Evolutionary conservation across 2,329 filamentous ascomycete species (phyloP), one percentile per base, ranked within the genome.

Genomic region (Zymoseptoria pseudotritici): DNA sequence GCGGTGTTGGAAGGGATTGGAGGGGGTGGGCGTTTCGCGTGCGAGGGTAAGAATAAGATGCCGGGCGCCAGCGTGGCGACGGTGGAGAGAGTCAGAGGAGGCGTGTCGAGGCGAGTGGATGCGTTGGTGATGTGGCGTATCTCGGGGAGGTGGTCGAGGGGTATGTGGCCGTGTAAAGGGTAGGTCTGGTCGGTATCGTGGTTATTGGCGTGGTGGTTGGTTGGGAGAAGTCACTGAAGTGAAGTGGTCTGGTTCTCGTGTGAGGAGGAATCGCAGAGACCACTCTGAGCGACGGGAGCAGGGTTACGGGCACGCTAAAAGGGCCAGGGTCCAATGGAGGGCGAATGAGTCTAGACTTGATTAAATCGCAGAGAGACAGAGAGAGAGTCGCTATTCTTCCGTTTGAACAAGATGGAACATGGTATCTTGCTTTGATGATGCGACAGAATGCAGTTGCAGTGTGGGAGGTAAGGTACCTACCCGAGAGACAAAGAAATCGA

Each of bases 1-100:
- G 88, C 90, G 90, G 90, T 93, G 78, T 89, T 89, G 79, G 60
- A 53, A 60, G 55, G 50, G 31, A 19, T 8, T 52, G 50, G 56
- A 51, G 53, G 20, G 54, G 55, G 50, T 56, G 46, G 51, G 19
- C 46, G 19, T 24, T 42, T 29, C 11, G 59, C 55, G 55, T 63
- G 62, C 24, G 68, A 60, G 60, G 66, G 61, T 68, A 69, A 62
- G 64, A 67, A 67, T 67, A 70, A 63, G 61, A 64, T 53, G 60
- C 59, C 26, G 60, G 63, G 54, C 63, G 63, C 66, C 60, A 70
- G 61, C 57, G 62, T 70, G 63, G 63, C 58, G 58, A 63, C 63
- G 56, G 61, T 62, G 55, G 36, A 46, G 36, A 17, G 36, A n/a
- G 36, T n/a, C 4, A 13, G 13, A 13, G 13, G 13, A n/a, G 13